Conservation (phyloP, 257 asterid genomes). For the Perilla frutescens region DNA sequence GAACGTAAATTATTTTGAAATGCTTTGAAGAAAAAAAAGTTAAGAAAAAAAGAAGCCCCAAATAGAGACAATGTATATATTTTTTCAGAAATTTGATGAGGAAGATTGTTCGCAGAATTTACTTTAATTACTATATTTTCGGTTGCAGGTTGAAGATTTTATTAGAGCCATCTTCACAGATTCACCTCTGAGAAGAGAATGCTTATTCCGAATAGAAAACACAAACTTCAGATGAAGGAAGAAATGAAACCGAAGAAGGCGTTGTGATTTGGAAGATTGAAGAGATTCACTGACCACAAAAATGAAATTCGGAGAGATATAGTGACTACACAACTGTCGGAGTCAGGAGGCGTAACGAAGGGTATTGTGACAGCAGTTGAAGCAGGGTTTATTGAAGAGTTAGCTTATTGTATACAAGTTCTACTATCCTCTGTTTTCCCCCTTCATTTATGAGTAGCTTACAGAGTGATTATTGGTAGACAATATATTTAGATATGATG, state of each 20-base stretch:
- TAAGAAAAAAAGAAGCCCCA: neutral
- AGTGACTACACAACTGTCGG: neutral
- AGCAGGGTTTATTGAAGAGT: conserved; percentile 10
- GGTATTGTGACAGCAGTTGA: neutral
- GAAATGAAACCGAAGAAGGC: neutral
- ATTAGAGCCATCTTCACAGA: conserved; percentile 88
- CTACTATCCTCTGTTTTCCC: neutral
- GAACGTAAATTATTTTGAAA: neutral
- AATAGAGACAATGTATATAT: neutral
- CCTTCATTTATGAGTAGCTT: neutral
- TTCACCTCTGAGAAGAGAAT: conserved; percentile 88
- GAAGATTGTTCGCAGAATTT: neutral
- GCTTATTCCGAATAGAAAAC: conserved; percentile 71
- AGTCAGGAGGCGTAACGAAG: neutral
- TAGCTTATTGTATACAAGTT: neutral
- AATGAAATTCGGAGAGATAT: neutral
- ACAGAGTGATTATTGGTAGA: neutral
- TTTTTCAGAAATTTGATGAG: neutral
- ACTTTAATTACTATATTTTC: conserved; percentile 14
- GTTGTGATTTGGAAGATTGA: neutral
- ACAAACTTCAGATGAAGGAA: conserved; percentile 24
- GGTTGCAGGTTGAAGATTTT: conserved; percentile 80
- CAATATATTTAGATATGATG: neutral
- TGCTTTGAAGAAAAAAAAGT: neutral
- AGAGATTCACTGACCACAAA: neutral